Base-by-base conservation (phyloP, 2,329 filamentous ascomycete species). In the Hirsutella rhossiliensis region DNA sequence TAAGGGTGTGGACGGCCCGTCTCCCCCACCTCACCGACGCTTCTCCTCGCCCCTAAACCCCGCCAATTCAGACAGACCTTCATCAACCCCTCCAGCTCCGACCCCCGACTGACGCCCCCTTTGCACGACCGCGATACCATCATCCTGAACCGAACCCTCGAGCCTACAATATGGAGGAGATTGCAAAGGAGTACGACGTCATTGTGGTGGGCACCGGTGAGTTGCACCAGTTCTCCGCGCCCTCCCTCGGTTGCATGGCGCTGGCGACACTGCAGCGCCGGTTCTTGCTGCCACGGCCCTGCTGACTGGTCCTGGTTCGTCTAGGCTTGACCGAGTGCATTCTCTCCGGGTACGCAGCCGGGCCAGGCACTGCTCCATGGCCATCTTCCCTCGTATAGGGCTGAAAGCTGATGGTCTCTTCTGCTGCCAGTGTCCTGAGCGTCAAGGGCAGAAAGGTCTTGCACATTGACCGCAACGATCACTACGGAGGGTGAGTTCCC, bases 371-470 rank as follows among this genome's bases (percentile, higher is more conserved):
- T 9, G 9, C 20, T 20, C 5, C 36, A 9, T n/a, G 7, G 11
- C 13, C 15, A 1, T 15, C 3, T 4, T n/a, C 17, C 32, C 29
- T 17, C 23, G 40, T 36, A 17, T 11, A 23, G 41, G 28, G 38
- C 49, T 42, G 52, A 48, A 58, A 31, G 18, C 17, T 31, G 15
- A 34, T n/a, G 17, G 11, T 23, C 19, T 13, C 31, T 7, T 9
- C 3, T 27, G 23, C 3, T 32, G 43, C 23, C 44, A 63, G 89
- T 68, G 89, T 98, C 49, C 73, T 97, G 63, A 95, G 88, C 72
- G 90, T 97, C 59, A 96, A 97, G 76, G 90, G 90, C 66, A 90
- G 94, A 76, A 97, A 97, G 75, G 92, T 98, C 61, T 78, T 98
- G 53, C 92, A 98, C 73, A 95, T 98, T 65, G 92, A 97, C 71